These are phyloP conservation scores for Wolfiporia cocos DNA, from an alignment of 1,284 basidiomycete genomes.

Conservation along the genomic window DNA sequence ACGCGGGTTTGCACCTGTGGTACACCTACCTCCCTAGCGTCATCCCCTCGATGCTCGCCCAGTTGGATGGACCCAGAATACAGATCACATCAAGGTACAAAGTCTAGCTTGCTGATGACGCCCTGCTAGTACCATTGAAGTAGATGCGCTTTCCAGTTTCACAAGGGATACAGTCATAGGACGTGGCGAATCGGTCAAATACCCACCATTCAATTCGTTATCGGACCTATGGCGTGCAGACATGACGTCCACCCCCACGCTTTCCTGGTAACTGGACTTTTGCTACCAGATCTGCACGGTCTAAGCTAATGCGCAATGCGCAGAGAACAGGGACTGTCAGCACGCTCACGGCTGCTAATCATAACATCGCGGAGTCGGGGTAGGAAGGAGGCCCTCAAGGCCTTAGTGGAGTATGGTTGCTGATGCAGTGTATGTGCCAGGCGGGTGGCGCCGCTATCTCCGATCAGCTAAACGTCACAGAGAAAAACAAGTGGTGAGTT, in stretches of 20 bases:
- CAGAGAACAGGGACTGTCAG: constrained; percentile 11
- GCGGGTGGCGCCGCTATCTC: too few species aligned
- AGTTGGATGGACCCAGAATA: constrained; percentile 63
- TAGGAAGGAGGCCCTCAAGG: too few species aligned
- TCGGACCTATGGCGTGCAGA: too few species aligned
- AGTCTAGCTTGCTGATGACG: constrained; percentile 69
- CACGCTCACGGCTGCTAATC: too few species aligned
- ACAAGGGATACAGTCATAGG: constrained; percentile 49
- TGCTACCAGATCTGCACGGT: constrained; percentile 18
- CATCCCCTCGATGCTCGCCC: constrained; percentile 62
- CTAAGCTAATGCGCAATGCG: too few species aligned
- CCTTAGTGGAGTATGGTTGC: too few species aligned
- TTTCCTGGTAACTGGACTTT: constrained; percentile 16
- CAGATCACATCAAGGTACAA: constrained; percentile 76
- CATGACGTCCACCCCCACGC: too few species aligned
- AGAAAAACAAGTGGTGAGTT: too few species aligned
- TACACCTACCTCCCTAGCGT: constrained; percentile 66
- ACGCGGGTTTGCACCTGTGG: constrained; percentile 38
- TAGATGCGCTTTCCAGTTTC: constrained; percentile 46
- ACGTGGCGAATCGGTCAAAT: constrained; percentile 66
- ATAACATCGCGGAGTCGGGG: too few species aligned
- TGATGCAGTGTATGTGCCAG: too few species aligned
- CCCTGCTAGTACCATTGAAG: constrained; percentile 77
- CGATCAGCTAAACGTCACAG: too few species aligned
- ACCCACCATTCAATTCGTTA: constrained; percentile 42